A percentile compares a stretch with the other conserved stretches of the same genome.
These are phyloP conservation scores for Endothia cerciana DNA, from an alignment of 2,329 filamentous ascomycete genomes.

Conservation along the genomic window DNA sequence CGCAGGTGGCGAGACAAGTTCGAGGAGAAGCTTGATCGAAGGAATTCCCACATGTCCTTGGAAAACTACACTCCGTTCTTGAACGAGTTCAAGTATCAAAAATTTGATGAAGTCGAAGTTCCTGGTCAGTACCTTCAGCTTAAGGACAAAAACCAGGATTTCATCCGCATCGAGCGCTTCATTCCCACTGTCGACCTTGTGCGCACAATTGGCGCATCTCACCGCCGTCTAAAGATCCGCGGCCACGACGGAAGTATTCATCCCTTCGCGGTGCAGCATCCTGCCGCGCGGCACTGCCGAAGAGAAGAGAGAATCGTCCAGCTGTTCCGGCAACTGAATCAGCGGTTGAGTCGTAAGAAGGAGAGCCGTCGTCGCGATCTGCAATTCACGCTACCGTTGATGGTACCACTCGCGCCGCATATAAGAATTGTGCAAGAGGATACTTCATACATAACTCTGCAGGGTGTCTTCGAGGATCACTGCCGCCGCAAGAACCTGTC, in stretches of 20 bases:
- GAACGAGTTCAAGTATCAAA: constrained; percentile 95
- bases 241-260: constrained; percentile 98
- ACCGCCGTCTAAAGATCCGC: constrained; percentile 91
- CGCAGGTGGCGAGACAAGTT: constrained; percentile 97
- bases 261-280: constrained; percentile 94
- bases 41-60: constrained; percentile 72
- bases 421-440: constrained; percentile 97
- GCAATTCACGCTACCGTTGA: constrained; percentile 93
- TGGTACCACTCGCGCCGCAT: constrained; percentile 93
- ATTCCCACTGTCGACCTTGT: constrained; percentile 93
- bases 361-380: constrained; percentile 91
- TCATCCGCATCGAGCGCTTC: constrained; percentile 96
- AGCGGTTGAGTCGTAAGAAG: constrained; percentile 87
- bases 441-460: constrained; percentile 88
- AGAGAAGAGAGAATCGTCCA: constrained; percentile 95
- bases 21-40: constrained; percentile 92
- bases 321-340: constrained; percentile 96
- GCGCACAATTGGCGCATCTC: constrained; percentile 86
- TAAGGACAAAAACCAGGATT: constrained; percentile 99
- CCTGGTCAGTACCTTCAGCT: constrained; percentile 96
- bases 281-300: constrained; percentile 87
- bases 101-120: constrained; percentile 97
- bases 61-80: constrained; percentile 89
- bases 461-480: constrained; percentile 95
- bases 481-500: constrained; percentile 84